Evolutionary conservation across 371 early-diverging fungal genomes (phyloP).

Genomic region (Funneliformis caledonium): DNA sequence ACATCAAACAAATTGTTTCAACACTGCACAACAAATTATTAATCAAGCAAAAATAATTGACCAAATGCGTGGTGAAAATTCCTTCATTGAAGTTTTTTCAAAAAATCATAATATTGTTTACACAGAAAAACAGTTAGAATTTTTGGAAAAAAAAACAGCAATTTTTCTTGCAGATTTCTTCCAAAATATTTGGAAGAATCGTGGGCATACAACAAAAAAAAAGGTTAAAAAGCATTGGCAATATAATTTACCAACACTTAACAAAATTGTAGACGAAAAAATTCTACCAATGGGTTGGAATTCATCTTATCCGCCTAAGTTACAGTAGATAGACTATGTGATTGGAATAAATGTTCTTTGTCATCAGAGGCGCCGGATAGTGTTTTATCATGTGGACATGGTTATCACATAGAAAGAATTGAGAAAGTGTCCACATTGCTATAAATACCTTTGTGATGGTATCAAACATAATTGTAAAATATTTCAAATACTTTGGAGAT

Average conservation of each 20-base stretch:
- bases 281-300: constrained; percentile 14
- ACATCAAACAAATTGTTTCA: neutral
- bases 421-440: too few relatives aligned
- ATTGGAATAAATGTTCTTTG: neutral
- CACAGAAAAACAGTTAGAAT: neutral
- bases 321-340: neutral
- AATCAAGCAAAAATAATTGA: constrained; percentile 16
- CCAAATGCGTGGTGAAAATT: neutral
- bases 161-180: neutral
- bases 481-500: too few relatives aligned
- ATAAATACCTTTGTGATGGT: too few relatives aligned
- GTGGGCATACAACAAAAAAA: neutral
- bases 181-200: neutral
- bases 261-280: neutral
- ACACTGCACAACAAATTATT: constrained; percentile 6
- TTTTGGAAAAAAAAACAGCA: constrained; percentile 10
- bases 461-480: too few relatives aligned
- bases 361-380: neutral
- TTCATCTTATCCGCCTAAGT: neutral
- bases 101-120: constrained; percentile 3
- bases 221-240: too few relatives aligned
- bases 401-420: neutral
- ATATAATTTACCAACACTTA: too few relatives aligned
- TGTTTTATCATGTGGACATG: neutral
- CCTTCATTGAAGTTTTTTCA: constrained; percentile 6